Evolutionary conservation across 306 rosid species (phyloP).

Genomic region (Prinsepia uniflora): DNA sequence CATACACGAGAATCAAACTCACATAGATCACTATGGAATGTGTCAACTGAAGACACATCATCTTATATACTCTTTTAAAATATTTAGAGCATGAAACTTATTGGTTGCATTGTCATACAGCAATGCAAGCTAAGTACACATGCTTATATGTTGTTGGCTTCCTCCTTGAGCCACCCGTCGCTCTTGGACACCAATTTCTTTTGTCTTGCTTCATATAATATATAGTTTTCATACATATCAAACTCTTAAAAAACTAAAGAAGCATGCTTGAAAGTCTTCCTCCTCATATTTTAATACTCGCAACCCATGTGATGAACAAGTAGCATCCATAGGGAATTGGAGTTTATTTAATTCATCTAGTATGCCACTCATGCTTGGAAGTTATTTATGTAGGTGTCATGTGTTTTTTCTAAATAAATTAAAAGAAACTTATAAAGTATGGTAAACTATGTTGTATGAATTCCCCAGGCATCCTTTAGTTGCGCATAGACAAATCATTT

Average conservation of each 20-base stretch:
- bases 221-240: neutral
- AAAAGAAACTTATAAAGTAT: neutral
- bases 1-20: too few species aligned
- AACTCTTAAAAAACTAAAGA: constrained; percentile 7
- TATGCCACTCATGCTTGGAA: too few species aligned
- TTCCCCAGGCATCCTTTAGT: too few species aligned
- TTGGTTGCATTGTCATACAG: constrained; percentile 5
- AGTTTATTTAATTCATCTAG: neutral
- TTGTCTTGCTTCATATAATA: constrained; percentile 11
- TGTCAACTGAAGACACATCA: too few species aligned
- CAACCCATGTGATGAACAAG: constrained; percentile 39
- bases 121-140: constrained; percentile 7
- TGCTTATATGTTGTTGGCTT: constrained; percentile 30
- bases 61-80: neutral
- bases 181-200: constrained; percentile 20
- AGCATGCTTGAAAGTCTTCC: constrained; percentile 23
- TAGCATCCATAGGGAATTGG: constrained; percentile 30
- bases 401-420: constrained; percentile 6
- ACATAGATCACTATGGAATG: too few species aligned
- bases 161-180: constrained; percentile 75
- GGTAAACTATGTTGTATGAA: too few species aligned
- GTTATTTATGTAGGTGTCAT: constrained; percentile 18
- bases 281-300: constrained; percentile 18
- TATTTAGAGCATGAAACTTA: constrained; percentile 5
- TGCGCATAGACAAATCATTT: too few species aligned